These are phyloP conservation scores for Sanghuangporus baumii DNA, from an alignment of 1,284 basidiomycete genomes.

Conservation along the genomic window DNA sequence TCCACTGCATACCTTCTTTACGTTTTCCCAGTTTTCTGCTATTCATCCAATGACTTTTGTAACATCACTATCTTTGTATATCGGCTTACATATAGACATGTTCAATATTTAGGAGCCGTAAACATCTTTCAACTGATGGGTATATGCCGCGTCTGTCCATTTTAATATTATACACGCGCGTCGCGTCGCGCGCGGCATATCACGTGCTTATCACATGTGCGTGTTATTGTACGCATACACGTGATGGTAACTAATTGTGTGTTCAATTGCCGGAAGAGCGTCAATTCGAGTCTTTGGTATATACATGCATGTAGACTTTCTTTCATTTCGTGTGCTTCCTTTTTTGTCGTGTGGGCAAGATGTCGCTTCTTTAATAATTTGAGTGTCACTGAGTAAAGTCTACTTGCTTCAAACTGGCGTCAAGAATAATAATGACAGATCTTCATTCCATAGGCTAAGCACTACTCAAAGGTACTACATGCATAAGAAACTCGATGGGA, in stretches of 20 bases:
- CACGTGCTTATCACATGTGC: not conserved
- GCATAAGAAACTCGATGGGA: too few relatives aligned
- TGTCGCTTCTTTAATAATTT: too few relatives aligned
- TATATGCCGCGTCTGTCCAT: not conserved
- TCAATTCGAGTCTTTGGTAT: too few relatives aligned
- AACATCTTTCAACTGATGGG: not conserved
- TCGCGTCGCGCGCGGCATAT: not conserved
- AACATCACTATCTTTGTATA: not conserved
- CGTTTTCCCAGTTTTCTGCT: constrained; percentile 1
- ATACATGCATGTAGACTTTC: too few relatives aligned
- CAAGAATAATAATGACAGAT: too few relatives aligned
- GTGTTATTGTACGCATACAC: not conserved
- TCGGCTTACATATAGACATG: not conserved
- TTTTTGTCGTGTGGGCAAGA: too few relatives aligned
- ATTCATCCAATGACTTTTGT: not conserved
- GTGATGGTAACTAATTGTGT: not conserved
- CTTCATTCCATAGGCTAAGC: too few relatives aligned
- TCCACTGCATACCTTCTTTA: constrained; percentile 4
- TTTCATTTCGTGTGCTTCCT: too few relatives aligned
- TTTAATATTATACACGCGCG: not conserved
- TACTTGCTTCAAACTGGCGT: too few relatives aligned
- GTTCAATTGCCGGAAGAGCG: not conserved
- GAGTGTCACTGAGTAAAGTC: too few relatives aligned
- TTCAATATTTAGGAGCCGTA: not conserved
- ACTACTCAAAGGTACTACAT: too few relatives aligned